Evolutionary conservation across 2,329 filamentous ascomycete genomes (phyloP).

Genomic region (Penicillium palitans): DNA sequence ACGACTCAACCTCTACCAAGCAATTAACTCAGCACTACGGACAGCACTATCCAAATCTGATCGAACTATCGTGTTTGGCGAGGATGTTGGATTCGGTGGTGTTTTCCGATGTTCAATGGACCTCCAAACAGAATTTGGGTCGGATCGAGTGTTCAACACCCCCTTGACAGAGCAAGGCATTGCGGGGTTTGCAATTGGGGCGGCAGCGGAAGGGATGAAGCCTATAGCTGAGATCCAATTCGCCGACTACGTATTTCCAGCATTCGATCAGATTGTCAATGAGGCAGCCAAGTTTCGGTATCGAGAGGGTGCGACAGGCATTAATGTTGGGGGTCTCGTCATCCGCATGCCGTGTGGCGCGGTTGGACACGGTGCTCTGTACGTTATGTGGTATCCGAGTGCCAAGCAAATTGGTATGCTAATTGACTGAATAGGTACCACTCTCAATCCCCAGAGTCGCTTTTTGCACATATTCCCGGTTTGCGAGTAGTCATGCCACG

Average conservation of each 20-base stretch:
- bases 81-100: constrained; percentile 95
- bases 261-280: constrained; percentile 92
- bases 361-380: constrained; percentile 83
- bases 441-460: constrained; percentile 81
- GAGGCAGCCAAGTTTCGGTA: constrained; percentile 88
- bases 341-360: constrained; percentile 88
- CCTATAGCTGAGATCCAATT: constrained; percentile 95
- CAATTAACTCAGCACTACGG: constrained; percentile 85
- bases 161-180: constrained; percentile 93
- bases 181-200: constrained; percentile 87
- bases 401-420: neutral
- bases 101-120: constrained; percentile 95
- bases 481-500: constrained; percentile 82
- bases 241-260: constrained; percentile 89
- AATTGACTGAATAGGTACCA: constrained; percentile 58
- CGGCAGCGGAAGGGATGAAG: constrained; percentile 86
- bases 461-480: constrained; percentile 87
- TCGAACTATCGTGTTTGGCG: constrained; percentile 85
- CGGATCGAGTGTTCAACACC: constrained; percentile 92
- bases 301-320: constrained; percentile 65
- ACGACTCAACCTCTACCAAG: constrained; percentile 90
- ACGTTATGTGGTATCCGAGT: constrained; percentile 17
- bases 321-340: constrained; percentile 74
- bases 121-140: constrained; percentile 81
- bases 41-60: constrained; percentile 81